These are phyloP conservation scores for Phaffomyces opuntiae DNA, from an alignment of 805 yeast genomes.

Conservation along the genomic window DNA sequence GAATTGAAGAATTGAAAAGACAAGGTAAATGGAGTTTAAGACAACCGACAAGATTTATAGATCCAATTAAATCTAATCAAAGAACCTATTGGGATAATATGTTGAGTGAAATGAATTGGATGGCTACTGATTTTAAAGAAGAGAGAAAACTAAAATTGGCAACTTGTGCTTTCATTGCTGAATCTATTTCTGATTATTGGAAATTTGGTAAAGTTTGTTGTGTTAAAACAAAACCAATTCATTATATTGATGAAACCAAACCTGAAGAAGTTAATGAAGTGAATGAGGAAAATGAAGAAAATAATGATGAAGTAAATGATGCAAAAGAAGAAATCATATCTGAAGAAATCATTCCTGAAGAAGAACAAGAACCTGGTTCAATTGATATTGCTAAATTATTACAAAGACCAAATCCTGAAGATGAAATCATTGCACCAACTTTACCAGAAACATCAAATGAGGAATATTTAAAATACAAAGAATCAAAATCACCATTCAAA, in stretches of 20 bases:
- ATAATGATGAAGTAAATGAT: not conserved
- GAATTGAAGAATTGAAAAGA: constrained; percentile 87
- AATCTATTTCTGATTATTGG: constrained; percentile 76
- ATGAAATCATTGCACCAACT: constrained; percentile 24
- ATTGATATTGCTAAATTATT: constrained; percentile 34
- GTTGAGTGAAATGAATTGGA: constrained; percentile 76
- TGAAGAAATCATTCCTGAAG: not conserved
- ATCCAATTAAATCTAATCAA: constrained; percentile 43
- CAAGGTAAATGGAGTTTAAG: constrained; percentile 86
- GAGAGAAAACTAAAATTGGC: constrained; percentile 62
- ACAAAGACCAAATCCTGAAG: constrained; percentile 26
- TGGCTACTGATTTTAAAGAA: constrained; percentile 72
- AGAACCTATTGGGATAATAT: constrained; percentile 64
- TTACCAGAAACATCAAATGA: constrained; percentile 27
- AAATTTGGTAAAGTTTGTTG: constrained; percentile 63
- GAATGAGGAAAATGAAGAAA: not conserved
- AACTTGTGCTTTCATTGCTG: constrained; percentile 62
- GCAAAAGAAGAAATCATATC: not conserved
- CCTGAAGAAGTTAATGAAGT: constrained; percentile 1
- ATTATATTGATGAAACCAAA: constrained; percentile 18
- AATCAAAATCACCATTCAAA: constrained; percentile 25
- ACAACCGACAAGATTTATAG: constrained; percentile 67
- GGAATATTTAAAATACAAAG: constrained; percentile 17
- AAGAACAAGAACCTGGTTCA: constrained; percentile 10
- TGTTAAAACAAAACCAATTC: constrained; percentile 43